A percentile compares a stretch with the other conserved stretches of the same genome.
phyloP scores from a whole-genome alignment of 2,329 filamentous ascomycete genomes.

The Exophiala phaeomuriformis region DNA sequence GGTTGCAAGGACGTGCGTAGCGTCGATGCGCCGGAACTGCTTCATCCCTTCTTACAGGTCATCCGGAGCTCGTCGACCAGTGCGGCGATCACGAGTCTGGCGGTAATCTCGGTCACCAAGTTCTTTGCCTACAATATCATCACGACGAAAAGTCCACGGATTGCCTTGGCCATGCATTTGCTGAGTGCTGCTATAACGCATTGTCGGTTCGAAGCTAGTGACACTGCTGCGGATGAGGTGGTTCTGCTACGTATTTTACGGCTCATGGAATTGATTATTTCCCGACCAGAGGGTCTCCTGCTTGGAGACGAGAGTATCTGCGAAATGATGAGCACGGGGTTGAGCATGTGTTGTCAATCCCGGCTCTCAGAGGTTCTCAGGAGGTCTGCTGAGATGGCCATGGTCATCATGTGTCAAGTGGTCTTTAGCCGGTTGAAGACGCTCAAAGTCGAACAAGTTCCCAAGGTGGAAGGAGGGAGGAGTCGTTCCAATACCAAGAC shows the following conservation, averaged over 20 bases:
- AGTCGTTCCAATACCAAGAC: slow-evolving; percentile 24
- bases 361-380: slow-evolving; percentile 84
- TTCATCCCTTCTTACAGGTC: slow-evolving; percentile 92
- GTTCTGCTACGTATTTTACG: slow-evolving; percentile 90
- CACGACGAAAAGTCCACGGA: slow-evolving; percentile 71
- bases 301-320: slow-evolving; percentile 98
- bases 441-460: slow-evolving; percentile 66
- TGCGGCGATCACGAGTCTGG: slow-evolving; percentile 89
- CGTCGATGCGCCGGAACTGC: slow-evolving; percentile 81
- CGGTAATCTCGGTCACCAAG: slow-evolving; percentile 87
- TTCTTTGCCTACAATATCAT: slow-evolving; percentile 95
- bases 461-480: slow-evolving; percentile 25
- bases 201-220: slow-evolving; percentile 93
- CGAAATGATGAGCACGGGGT: slow-evolving; percentile 97
- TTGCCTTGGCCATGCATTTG: slow-evolving; percentile 86
- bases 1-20: slow-evolving; percentile 79
- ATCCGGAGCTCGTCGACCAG: slow-evolving; percentile 94
- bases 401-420: slow-evolving; percentile 98
- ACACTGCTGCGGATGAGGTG: slow-evolving; percentile 89
- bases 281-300: slow-evolving; percentile 81
- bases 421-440: slow-evolving; percentile 92
- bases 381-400: slow-evolving; percentile 81
- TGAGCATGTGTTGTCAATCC: slow-evolving; percentile 94
- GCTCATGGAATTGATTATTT: slow-evolving; percentile 97
- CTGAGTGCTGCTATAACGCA: slow-evolving; percentile 93